Conservation (phyloP, 129 eudicot genomes). For the Escallonia herrerae region DNA sequence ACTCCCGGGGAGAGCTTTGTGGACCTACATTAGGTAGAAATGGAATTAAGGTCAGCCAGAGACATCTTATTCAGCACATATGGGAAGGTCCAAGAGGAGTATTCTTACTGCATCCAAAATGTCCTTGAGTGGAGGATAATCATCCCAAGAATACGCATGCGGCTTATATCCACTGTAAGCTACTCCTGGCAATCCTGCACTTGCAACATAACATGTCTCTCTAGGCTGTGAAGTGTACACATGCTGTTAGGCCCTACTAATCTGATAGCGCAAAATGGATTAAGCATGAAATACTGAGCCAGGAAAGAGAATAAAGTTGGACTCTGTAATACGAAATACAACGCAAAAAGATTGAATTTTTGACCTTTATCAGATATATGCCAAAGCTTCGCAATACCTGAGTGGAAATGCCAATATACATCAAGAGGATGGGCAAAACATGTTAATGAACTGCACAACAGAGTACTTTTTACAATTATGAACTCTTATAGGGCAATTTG, state of each 20-base stretch:
- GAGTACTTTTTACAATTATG: too few relatives aligned
- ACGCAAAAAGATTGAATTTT: too few relatives aligned
- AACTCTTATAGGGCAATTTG: too few relatives aligned
- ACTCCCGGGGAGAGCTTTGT: conserved; percentile 65
- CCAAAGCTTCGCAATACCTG: too few relatives aligned
- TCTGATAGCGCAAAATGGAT: too few relatives aligned
- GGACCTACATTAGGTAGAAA: conserved; percentile 42
- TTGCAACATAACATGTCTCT: conserved; percentile 78
- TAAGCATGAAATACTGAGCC: too few relatives aligned
- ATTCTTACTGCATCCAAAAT: conserved; percentile 48
- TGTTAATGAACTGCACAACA: too few relatives aligned
- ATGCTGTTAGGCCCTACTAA: not conserved
- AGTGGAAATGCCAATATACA: too few relatives aligned
- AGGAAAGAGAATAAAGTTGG: too few relatives aligned
- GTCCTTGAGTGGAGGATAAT: conserved; percentile 67
- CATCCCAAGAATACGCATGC: conserved; percentile 70
- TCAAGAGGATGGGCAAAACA: too few relatives aligned
- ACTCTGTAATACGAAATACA: too few relatives aligned
- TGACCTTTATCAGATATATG: too few relatives aligned
- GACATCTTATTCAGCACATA: not conserved
- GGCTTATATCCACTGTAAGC: conserved; percentile 79
- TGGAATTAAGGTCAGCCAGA: not conserved
- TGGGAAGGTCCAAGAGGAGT: not conserved
- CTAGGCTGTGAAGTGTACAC: conserved; percentile 52
- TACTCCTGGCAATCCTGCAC: conserved; percentile 52